Percentiles rank a stretch among this genome's conserved stretches.
Evolutionary conservation across 208 protist species (phyloP).

Genomic region (Tritrichomonas foetus): DNA sequence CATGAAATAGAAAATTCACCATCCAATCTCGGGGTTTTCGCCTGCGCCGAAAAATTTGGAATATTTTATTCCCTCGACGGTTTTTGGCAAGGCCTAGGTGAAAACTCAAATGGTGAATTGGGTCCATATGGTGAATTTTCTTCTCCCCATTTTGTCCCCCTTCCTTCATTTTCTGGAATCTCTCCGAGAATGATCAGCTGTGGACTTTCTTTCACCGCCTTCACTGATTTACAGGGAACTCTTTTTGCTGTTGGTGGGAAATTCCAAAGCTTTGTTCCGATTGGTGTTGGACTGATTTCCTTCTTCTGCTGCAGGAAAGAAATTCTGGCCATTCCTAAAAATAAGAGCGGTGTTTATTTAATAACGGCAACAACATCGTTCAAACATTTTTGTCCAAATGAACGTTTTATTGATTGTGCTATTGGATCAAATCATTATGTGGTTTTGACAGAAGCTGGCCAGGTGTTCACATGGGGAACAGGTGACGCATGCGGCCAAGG

Average conservation of each 20-base stretch:
- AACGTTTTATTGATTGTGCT: not conserved
- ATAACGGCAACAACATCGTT: no score
- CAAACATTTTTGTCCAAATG: not conserved
- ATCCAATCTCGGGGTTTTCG: not conserved
- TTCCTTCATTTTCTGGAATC: no score
- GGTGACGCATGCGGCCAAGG: not conserved
- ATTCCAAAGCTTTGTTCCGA: no score
- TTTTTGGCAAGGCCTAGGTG: not conserved
- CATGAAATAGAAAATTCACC: not conserved
- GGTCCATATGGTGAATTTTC: not conserved
- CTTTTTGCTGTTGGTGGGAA: no score
- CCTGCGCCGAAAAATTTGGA: not conserved
- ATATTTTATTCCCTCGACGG: not conserved
- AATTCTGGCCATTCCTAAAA: no score
- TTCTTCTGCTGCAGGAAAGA: no score
- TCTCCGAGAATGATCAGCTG: no score
- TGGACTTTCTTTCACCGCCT: no score
- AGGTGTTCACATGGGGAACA: not conserved
- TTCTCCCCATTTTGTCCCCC: not conserved
- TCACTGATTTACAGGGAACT: no score
- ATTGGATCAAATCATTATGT: not conserved
- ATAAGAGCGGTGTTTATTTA: no score
- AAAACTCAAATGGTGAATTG: not conserved
- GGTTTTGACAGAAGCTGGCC: not conserved
- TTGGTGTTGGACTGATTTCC: no score